Percentiles rank a stretch among this genome's conserved stretches.
Conservation (phyloP, 306 rosid species). For the Vigna trinervia region DNA sequence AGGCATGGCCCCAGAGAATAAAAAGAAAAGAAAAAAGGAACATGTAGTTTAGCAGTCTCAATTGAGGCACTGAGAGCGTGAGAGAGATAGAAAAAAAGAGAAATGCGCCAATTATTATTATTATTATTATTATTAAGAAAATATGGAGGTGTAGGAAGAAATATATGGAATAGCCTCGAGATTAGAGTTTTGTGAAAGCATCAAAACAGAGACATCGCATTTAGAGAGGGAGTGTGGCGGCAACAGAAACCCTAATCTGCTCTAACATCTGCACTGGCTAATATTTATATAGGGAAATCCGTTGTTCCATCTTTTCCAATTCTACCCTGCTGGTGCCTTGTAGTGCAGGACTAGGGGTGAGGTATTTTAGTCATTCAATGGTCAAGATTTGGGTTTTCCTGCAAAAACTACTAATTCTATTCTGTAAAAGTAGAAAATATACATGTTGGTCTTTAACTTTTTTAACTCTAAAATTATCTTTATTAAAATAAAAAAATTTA, state of each 20-base stretch:
- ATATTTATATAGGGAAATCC: neutral
- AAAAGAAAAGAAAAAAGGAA: neutral
- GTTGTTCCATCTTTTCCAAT: neutral
- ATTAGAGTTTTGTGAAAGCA: neutral
- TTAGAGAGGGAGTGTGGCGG: neutral
- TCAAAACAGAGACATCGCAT: neutral
- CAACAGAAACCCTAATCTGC: neutral
- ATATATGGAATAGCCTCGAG: neutral
- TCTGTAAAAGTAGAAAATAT: no score
- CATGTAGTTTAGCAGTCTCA: no score
- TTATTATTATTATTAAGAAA: no score
- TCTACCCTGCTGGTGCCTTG: neutral
- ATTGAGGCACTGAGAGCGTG: neutral
- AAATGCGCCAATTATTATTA: neutral
- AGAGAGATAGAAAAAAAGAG: no score
- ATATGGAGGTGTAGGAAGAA: neutral
- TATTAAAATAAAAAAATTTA: no score
- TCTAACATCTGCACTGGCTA: accelerated
- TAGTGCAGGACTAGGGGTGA: no score
- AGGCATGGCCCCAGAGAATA: neutral
- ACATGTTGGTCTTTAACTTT: no score
- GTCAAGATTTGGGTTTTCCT: neutral
- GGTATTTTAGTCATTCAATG: no score
- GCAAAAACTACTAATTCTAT: no score
- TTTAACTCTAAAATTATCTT: no score